phyloP scores from a whole-genome alignment of 768 basidiomycete species.

The Mycena galopus region DNA sequence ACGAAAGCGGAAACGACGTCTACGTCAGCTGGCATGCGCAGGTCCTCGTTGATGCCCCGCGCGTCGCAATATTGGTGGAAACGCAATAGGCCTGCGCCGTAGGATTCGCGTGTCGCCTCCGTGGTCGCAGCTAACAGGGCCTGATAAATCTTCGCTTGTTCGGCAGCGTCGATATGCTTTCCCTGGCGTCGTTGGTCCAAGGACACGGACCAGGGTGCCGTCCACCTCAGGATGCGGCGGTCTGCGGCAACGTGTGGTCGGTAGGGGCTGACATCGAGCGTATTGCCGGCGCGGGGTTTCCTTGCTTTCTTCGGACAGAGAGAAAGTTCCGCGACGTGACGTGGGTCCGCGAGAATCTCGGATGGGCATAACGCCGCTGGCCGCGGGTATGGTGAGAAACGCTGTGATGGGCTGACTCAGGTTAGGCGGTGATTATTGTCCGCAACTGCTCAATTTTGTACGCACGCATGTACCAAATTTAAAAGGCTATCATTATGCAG shows the following conservation, averaged over 20 bases:
- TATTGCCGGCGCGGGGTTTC: background rate
- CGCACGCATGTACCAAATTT: no score
- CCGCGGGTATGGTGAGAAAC: no score
- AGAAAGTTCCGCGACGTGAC: background rate
- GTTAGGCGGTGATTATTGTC: no score
- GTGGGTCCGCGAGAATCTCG: no score
- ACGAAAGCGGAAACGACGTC: background rate
- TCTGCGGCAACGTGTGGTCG: background rate
- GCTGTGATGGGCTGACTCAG: no score
- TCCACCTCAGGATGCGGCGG: background rate
- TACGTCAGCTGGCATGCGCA: background rate
- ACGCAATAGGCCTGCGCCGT: background rate
- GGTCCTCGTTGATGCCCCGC: background rate
- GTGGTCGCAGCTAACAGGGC: background rate
- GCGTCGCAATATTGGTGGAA: background rate
- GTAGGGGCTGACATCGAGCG: background rate
- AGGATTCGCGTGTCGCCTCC: background rate
- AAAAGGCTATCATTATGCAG: no score
- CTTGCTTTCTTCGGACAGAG: background rate
- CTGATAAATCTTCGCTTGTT: background rate
- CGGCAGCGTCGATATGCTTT: background rate
- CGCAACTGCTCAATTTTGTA: no score
- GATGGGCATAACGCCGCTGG: no score
- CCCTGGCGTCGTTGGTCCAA: background rate
- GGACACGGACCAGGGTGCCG: background rate